Base-by-base conservation (phyloP, 306 rosid genomes). In the Rosa multiflora region DNA sequence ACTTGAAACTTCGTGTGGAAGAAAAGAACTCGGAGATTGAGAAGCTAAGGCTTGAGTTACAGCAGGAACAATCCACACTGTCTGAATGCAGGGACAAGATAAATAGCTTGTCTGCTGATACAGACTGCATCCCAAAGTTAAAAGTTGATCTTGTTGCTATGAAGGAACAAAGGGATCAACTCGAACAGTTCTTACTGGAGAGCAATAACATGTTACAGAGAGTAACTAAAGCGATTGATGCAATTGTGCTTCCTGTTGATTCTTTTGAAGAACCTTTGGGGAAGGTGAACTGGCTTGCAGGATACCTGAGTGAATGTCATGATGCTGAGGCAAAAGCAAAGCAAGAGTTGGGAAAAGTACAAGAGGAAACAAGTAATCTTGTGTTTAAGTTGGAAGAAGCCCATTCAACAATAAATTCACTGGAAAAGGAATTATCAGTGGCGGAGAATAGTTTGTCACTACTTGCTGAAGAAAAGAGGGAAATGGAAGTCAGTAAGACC, bases 11-110 rank as follows among this genome's bases (percentile, higher is more conserved):
- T 80, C 81, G 78, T 79, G 26, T 93, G 76, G 97, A 85, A 74
- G 97, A 93, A 83, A 95, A 90, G 89, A 86, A 91, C 76, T 69
- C 71, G 10, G 97, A 95, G 83, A 93, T 95, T 58, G 93, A 90
- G 88, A 90, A 90, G 86, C 75, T 88, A 75, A 86, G 75, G 85
- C 81, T 76, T 77, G 90, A 91, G 71, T 75, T 91, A 83, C 84
- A 81, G 83, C 82, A 88, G 88, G 87, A 85, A 82, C 94, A 93
- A 75, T 88, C 91, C 8, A 80, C 80, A 48, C 89, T 93, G 80
- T 83, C 90, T 85, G 89, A 90, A 63, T 82, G 83, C 87, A 85
- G 82, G 74, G 84, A 86, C 63, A 89, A 81, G 80, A 85, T 93
- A 79, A 79, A 63, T 66, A 83, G 83, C 70, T 79, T 93, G 80